Conservation (phyloP, 768 basidiomycete genomes). For the Amanita muscaria region DNA sequence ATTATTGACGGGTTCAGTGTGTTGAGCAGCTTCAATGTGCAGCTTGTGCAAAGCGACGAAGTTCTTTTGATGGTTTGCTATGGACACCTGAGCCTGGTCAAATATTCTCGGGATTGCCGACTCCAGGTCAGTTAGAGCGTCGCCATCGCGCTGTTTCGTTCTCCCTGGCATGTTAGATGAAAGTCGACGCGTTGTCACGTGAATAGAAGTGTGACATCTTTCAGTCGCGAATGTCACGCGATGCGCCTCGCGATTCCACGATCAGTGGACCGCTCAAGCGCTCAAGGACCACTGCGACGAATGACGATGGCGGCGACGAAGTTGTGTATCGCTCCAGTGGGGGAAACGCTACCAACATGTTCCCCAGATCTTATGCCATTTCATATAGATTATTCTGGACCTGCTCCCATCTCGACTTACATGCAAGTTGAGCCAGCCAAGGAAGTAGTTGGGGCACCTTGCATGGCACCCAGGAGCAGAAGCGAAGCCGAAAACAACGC, state of each 20-base stretch:
- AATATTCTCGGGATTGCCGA: conserved; percentile 54
- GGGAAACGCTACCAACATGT: conserved; percentile 26
- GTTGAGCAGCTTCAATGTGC: conserved; percentile 52
- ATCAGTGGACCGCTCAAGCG: not conserved
- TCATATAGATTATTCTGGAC: conserved; percentile 60
- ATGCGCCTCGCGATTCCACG: not conserved
- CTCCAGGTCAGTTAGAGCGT: not conserved
- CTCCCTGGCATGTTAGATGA: conserved; percentile 3
- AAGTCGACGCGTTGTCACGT: not conserved
- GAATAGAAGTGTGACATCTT: not conserved
- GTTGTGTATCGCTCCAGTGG: not conserved
- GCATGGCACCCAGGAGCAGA: not conserved
- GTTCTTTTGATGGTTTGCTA: conserved; percentile 87
- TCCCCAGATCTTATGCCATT: conserved; percentile 79
- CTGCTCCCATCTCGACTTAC: conserved; percentile 67
- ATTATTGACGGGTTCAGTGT: conserved; percentile 40
- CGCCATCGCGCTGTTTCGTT: not conserved
- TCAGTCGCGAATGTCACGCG: not conserved
- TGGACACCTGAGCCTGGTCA: conserved; percentile 64
- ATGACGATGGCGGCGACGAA: not conserved
- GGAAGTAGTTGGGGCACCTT: conserved; percentile 21
- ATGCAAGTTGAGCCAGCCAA: conserved; percentile 47
- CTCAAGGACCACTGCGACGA: not conserved
- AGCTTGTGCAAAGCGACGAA: conserved; percentile 74
- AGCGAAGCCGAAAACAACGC: not conserved